These are phyloP conservation scores for Candida quercuum DNA, from an alignment of 805 yeast species.

Conservation along the genomic window DNA sequence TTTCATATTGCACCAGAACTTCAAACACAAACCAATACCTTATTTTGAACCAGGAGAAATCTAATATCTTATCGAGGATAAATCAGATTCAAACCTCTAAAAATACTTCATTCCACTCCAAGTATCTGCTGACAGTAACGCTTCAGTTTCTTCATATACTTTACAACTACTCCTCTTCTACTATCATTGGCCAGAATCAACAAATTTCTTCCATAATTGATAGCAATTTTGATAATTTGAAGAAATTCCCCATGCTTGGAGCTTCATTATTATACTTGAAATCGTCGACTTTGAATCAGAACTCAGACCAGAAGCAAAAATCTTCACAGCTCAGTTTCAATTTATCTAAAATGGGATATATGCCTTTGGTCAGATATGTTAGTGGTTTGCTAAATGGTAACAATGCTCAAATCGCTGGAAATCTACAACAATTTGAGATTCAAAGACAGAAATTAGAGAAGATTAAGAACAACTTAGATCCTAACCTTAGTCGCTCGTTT, in stretches of 20 bases:
- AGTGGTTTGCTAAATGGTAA: constrained; percentile 18
- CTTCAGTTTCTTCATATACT: constrained; percentile 9
- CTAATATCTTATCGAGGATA: constrained; percentile 3
- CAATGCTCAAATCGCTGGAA: constrained; percentile 21
- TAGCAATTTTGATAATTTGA: constrained; percentile 14
- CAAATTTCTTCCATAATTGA: constrained; percentile 6
- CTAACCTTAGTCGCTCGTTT: neutral
- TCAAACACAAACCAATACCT: neutral
- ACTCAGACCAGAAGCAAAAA: constrained; percentile 25
- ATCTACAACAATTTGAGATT: constrained; percentile 20
- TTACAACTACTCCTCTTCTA: constrained; percentile 11
- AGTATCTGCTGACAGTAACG: constrained; percentile 11
- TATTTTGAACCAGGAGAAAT: constrained; percentile 6
- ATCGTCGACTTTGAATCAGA: constrained; percentile 20
- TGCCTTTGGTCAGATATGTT: constrained; percentile 19
- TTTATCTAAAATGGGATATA: constrained; percentile 20
- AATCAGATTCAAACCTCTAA: constrained; percentile 2
- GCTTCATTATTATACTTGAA: constrained; percentile 19
- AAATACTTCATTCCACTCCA: constrained; percentile 5
- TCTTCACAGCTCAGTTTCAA: constrained; percentile 23
- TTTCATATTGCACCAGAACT: constrained; percentile 6
- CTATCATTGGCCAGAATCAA: constrained; percentile 14
- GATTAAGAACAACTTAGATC: constrained; percentile 2
- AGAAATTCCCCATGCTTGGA: constrained; percentile 15
- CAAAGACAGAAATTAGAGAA: constrained; percentile 17